Evolutionary conservation across 345 rosid species (phyloP), one percentile per base, ranked within the genome.

Genomic region (Trapa bicornis): DNA sequence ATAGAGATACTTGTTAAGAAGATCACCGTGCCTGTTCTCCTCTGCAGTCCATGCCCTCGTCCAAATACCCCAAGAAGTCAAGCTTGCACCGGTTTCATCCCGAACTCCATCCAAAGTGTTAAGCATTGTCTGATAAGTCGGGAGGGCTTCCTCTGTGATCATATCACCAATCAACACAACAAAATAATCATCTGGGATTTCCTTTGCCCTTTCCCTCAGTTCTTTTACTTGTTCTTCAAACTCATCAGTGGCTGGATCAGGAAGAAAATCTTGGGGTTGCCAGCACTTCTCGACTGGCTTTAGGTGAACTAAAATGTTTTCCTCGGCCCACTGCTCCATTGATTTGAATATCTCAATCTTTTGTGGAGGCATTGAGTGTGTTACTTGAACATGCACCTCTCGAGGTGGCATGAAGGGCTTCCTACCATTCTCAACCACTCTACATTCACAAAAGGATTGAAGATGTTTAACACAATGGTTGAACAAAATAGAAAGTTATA

Each of bases 211-310:
- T 75, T 81, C 87, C 75, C 96, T 82, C n/a, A 91, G 74, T 79
- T 88, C 99, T 71, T 66, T 84, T 13, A 94, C 91, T 82, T 91
- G 92, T n/a, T 94, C 97, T 32, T 87, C 74, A 48, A 94, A 94
- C 61, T 88, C 97, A 41, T 87, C 86, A 0, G 89, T 84, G 22
- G 87, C 81, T 57, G 99, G 86, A 64, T 91, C 97, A 0, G 97
- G 99, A 72, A 94, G 84, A 74, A 91, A 94, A 76, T 89, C 96
- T 72, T 91, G 95, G 15, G 99, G 95, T 67, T 91, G 99, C 99
- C 99, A 94, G 39, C 89, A 86, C 67, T 94, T 87, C 79, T 94
- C 97, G 3, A 94, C 99, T 9, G 89, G 91, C 76, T 86, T 94
- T 71, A 94, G 89, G 71, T 77, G 85, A 70, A 72, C 63, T 67